Evolutionary conservation across 257 asterid genomes (phyloP).

Genomic region (Leonotis leonurus): DNA sequence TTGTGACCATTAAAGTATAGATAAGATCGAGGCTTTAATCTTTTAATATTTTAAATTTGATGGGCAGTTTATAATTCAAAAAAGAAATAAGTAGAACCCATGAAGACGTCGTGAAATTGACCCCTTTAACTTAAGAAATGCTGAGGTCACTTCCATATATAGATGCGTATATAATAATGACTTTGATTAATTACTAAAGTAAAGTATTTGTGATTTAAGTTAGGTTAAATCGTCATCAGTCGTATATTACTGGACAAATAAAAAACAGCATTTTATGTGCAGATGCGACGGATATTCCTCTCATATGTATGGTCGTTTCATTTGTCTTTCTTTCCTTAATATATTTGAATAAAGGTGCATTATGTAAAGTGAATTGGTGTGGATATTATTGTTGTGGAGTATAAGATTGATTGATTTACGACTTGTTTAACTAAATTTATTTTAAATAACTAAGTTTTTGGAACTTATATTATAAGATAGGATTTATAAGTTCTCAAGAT

Average conservation of each 20-base stretch:
- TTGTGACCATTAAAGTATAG: slow-evolving; percentile 21
- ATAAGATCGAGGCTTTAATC: slow-evolving; percentile 16
- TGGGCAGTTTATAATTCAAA: slow-evolving; percentile 2
- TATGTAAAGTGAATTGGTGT: not conserved
- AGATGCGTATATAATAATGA: no score
- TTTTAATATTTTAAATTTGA: slow-evolving; percentile 9
- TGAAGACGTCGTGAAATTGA: slow-evolving; percentile 21
- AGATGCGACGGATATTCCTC: slow-evolving; percentile 40
- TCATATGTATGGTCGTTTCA: slow-evolving; percentile 8
- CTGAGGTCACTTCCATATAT: slow-evolving; percentile 22
- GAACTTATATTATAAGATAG: no score
- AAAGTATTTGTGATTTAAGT: not conserved
- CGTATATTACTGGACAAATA: slow-evolving; percentile 26
- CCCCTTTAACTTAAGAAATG: slow-evolving; percentile 1
- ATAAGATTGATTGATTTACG: no score
- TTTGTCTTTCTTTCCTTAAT: not conserved
- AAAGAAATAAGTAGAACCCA: not conserved
- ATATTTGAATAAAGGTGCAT: not conserved
- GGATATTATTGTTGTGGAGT: no score
- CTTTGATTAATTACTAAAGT: slow-evolving; percentile 16
- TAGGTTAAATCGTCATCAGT: not conserved
- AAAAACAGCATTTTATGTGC: not conserved
- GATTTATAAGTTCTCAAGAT: no score
- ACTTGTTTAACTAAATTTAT: no score
- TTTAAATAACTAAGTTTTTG: no score